Evolutionary conservation across 2,329 filamentous ascomycete species (phyloP).

Genomic region (Phoma sp.): DNA sequence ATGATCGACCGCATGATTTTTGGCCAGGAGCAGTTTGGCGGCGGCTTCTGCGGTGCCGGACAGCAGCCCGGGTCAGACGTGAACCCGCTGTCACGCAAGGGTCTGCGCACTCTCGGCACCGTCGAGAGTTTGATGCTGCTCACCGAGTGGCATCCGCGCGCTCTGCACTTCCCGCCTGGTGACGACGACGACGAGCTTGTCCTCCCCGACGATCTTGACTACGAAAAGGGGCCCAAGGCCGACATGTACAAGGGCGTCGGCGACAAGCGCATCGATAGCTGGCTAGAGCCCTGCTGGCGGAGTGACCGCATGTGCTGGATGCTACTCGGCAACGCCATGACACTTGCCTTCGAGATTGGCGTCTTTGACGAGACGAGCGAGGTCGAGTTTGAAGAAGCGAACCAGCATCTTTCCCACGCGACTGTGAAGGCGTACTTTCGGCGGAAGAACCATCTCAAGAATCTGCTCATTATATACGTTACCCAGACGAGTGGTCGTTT

Average conservation of each 20-base stretch:
- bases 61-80: slow-evolving; percentile 70
- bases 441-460: slow-evolving; percentile 80
- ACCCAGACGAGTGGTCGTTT: slow-evolving; percentile 92
- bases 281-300: slow-evolving; percentile 95
- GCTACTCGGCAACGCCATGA: slow-evolving; percentile 88
- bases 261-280: slow-evolving; percentile 87
- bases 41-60: slow-evolving; percentile 80
- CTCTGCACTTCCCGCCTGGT: slow-evolving; percentile 85
- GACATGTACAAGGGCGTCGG: slow-evolving; percentile 67
- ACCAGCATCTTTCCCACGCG: slow-evolving; percentile 48
- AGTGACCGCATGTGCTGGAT: slow-evolving; percentile 96
- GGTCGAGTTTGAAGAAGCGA: slow-evolving; percentile 57
- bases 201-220: slow-evolving; percentile 71
- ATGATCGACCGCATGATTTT: slow-evolving; percentile 96
- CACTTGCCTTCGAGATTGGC: slow-evolving; percentile 89
- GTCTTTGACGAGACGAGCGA: slow-evolving; percentile 93
- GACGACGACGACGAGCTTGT: slow-evolving; percentile 70
- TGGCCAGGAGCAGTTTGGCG: slow-evolving; percentile 95
- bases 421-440: slow-evolving; percentile 79
- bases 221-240: slow-evolving; percentile 49
- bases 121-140: slow-evolving; percentile 93
- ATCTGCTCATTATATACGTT: slow-evolving; percentile 87
- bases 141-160: slow-evolving; percentile 96
- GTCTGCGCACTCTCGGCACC: slow-evolving; percentile 86
- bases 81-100: slow-evolving; percentile 65